A percentile compares a stretch with the other conserved stretches of the same genome.
These are phyloP conservation scores for Bipolaris victoriae DNA, from an alignment of 2,329 filamentous ascomycete genomes.

Conservation along the genomic window DNA sequence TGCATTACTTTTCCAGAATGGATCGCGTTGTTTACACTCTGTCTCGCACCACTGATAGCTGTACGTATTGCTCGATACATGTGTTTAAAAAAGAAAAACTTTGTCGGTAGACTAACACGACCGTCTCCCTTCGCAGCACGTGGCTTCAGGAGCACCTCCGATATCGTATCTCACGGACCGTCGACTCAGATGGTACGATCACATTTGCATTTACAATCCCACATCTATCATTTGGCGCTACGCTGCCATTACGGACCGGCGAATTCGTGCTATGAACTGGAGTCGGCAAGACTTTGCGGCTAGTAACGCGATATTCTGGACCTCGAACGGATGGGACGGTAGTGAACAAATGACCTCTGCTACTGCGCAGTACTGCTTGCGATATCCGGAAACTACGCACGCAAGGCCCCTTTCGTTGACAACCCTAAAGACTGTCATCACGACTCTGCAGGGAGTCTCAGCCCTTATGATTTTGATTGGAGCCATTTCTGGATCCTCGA, in stretches of 20 bases:
- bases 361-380: conserved; percentile 6
- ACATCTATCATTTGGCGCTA: conserved; percentile 51
- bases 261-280: conserved; percentile 41
- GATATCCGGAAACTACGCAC: conserved; percentile 10
- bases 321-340: conserved; percentile 43
- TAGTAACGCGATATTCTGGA: conserved; percentile 48
- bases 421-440: conserved; percentile 23
- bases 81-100: neutral
- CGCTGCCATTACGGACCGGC: conserved; percentile 43
- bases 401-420: conserved; percentile 12
- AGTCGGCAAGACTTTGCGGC: conserved; percentile 35
- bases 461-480: conserved; percentile 18
- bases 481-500: neutral
- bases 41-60: conserved; percentile 42
- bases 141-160: conserved; percentile 33
- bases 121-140: conserved; percentile 19
- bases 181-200: conserved; percentile 40
- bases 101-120: neutral
- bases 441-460: conserved; percentile 20
- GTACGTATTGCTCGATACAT: neutral
- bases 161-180: conserved; percentile 23
- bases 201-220: conserved; percentile 43
- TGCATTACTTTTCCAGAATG: conserved; percentile 36
- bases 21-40: conserved; percentile 39
- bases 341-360: conserved; percentile 29